These are phyloP conservation scores for Rhodotorula diobovata DNA, from an alignment of 768 basidiomycete species.

Conservation along the genomic window DNA sequence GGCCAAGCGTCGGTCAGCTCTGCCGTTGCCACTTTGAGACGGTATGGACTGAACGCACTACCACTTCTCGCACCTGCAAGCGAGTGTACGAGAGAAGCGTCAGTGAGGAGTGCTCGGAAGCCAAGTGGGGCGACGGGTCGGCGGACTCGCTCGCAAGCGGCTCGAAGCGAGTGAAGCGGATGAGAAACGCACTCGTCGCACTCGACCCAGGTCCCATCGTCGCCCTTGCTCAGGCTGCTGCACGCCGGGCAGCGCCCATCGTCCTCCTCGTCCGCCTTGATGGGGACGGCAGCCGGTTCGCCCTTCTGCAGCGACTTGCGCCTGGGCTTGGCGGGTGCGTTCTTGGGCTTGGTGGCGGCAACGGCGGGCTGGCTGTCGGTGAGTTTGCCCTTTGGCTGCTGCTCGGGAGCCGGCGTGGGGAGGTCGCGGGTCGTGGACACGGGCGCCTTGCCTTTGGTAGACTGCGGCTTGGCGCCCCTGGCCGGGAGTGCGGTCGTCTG, in stretches of 20 bases:
- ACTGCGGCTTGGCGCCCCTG: not conserved
- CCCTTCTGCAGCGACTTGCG: too few species aligned
- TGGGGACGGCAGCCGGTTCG: too few species aligned
- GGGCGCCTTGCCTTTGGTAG: not conserved
- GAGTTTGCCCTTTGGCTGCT: too few species aligned
- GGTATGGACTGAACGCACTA: slow-evolving; percentile 5
- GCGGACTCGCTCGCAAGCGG: too few species aligned
- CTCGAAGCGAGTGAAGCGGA: not conserved
- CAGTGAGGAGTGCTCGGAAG: not conserved
- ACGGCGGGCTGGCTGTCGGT: too few species aligned
- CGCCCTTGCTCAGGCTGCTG: not conserved
- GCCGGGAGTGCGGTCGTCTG: not conserved
- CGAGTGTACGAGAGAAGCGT: not conserved
- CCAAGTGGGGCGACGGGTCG: too few species aligned
- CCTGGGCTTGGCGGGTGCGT: too few species aligned
- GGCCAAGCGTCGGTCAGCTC: not conserved
- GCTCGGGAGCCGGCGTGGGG: not conserved
- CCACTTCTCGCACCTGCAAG: slow-evolving; percentile 9
- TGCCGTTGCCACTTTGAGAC: not conserved
- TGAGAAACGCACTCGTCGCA: slow-evolving; percentile 55
- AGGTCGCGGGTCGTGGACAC: not conserved
- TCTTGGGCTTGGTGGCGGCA: too few species aligned
- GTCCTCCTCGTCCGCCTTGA: not conserved
- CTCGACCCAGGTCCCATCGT: slow-evolving; percentile 73
- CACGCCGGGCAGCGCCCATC: not conserved